Conservation (phyloP, 495 filamentous ascomycete genomes). For the Aspergillus steynii region DNA sequence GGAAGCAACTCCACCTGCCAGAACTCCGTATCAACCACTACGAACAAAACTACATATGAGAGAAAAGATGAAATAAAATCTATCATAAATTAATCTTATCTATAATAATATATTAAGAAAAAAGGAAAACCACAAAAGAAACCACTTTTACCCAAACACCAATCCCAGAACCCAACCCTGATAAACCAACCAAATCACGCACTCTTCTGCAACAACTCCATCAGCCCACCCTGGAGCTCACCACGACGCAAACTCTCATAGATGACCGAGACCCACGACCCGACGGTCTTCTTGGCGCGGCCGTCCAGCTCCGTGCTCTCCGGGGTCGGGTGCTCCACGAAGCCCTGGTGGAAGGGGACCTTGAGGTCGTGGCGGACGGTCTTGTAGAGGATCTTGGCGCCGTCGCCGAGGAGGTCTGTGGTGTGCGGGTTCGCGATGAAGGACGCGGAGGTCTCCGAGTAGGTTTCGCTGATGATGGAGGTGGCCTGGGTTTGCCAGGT, state of each 20-base stretch:
- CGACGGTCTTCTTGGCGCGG: conserved; percentile 26
- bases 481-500: conserved; percentile 19
- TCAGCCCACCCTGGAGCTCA: conserved; percentile 17
- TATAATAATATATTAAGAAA: too few species aligned
- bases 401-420: conserved; percentile 20
- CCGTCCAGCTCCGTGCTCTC: conserved; percentile 15
- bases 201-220: conserved; percentile 14
- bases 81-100: too few species aligned
- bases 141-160: neutral
- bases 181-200: neutral
- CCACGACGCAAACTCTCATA: conserved; percentile 27
- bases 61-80: too few species aligned
- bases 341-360: conserved; percentile 31
- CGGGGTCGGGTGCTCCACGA: conserved; percentile 28
- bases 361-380: conserved; percentile 23
- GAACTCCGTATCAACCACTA: too few species aligned
- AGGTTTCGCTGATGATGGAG: conserved; percentile 10
- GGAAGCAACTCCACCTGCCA: too few species aligned
- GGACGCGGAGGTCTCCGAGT: conserved; percentile 11
- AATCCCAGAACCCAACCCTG: neutral
- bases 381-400: conserved; percentile 22
- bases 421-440: conserved; percentile 24
- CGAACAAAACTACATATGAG: too few species aligned
- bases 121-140: too few species aligned
- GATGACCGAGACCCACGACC: conserved; percentile 30